Conservation (phyloP, 352 stramenopile species). For the Phytophthora sp. region DNA sequence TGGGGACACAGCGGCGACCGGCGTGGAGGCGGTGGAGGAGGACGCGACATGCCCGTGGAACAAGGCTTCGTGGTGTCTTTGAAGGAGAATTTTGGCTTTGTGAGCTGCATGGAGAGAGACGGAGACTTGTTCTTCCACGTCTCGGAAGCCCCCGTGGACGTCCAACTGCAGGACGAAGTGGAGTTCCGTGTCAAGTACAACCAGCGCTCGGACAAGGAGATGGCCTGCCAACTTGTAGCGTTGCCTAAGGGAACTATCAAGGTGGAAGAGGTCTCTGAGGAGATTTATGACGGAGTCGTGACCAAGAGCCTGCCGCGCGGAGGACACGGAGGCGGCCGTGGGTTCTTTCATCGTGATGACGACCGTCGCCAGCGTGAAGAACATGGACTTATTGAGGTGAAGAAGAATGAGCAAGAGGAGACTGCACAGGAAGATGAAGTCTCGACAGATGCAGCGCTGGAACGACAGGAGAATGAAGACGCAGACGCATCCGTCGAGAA, state of each 20-base stretch:
- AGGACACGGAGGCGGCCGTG: slow-evolving; percentile 30
- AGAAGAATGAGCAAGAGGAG: slow-evolving; percentile 19
- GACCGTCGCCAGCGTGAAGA: slow-evolving; percentile 44
- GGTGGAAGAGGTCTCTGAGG: slow-evolving; percentile 65
- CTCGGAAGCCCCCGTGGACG: slow-evolving; percentile 70
- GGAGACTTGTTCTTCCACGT: slow-evolving; percentile 87
- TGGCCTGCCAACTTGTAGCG: slow-evolving; percentile 66
- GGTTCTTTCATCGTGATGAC: slow-evolving; percentile 48
- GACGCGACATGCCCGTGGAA: slow-evolving; percentile 38
- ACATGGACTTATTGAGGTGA: slow-evolving; percentile 56
- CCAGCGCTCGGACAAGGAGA: slow-evolving; percentile 75
- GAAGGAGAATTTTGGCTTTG: slow-evolving; percentile 65
- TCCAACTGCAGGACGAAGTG: slow-evolving; percentile 75
- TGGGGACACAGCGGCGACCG: slow-evolving; percentile 32
- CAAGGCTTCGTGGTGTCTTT: slow-evolving; percentile 55
- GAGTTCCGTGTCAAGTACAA: slow-evolving; percentile 81
- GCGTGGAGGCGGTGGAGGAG: slow-evolving; percentile 23
- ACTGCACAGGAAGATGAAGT: not conserved
- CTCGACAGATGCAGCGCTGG: slow-evolving; percentile 2
- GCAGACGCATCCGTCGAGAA: slow-evolving; percentile 19
- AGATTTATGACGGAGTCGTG: slow-evolving; percentile 63
- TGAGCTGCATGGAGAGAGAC: slow-evolving; percentile 68
- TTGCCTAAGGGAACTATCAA: slow-evolving; percentile 81
- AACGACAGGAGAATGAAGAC: slow-evolving; percentile 13
- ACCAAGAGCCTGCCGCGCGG: slow-evolving; percentile 65